Evolutionary conservation across 345 rosid species (phyloP).

Genomic region (Brassica juncea): DNA sequence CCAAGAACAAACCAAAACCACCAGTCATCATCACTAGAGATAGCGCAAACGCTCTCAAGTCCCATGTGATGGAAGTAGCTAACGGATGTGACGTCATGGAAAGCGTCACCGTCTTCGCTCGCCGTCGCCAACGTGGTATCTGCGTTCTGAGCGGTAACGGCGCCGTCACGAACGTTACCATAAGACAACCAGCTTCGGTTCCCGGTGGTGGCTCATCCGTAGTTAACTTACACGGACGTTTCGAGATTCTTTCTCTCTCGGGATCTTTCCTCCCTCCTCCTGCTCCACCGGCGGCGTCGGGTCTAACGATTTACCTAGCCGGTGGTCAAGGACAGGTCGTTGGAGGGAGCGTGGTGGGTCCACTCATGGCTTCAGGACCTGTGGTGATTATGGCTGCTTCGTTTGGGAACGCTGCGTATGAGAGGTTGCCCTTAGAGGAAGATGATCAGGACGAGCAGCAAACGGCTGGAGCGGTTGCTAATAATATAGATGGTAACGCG

Average conservation of each 20-base stretch:
- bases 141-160: slow-evolving; percentile 81
- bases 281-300: slow-evolving; percentile 79
- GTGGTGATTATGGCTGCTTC: slow-evolving; percentile 89
- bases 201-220: not conserved
- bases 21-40: slow-evolving; percentile 84
- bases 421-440: slow-evolving; percentile 74
- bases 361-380: slow-evolving; percentile 72
- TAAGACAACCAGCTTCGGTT: slow-evolving; percentile 44
- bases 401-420: slow-evolving; percentile 93
- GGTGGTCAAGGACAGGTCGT: slow-evolving; percentile 91
- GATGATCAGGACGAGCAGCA: slow-evolving; percentile 52
- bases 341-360: slow-evolving; percentile 80
- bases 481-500: slow-evolving; percentile 28
- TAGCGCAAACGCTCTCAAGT: slow-evolving; percentile 76
- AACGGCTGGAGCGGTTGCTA: slow-evolving; percentile 29
- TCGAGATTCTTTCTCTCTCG: slow-evolving; percentile 76
- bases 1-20: slow-evolving; percentile 83
- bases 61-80: slow-evolving; percentile 77
- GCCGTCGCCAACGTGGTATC: slow-evolving; percentile 72
- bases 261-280: slow-evolving; percentile 90
- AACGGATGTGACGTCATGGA: slow-evolving; percentile 71
- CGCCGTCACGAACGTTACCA: slow-evolving; percentile 66
- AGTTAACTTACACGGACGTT: slow-evolving; percentile 69
- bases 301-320: slow-evolving; percentile 71
- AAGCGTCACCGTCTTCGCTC: slow-evolving; percentile 64